Percentiles rank a stretch among this genome's conserved stretches.
phyloP scores from a whole-genome alignment of 257 asterid species.

The Solanum ossicruentum region DNA sequence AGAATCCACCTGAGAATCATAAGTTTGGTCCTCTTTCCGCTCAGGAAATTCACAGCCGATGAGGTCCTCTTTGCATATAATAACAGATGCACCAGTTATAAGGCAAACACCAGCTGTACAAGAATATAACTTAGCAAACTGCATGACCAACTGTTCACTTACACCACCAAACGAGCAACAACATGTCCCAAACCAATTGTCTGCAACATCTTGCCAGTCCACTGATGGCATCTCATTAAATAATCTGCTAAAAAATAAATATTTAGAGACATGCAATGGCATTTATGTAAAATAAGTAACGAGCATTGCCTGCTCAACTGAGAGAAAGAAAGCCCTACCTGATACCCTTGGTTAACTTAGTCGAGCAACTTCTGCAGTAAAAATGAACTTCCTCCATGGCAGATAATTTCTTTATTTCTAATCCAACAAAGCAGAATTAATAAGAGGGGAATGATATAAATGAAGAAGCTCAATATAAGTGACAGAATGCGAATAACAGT shows the following conservation, averaged over 20 bases:
- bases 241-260: conserved; percentile 17
- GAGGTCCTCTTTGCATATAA: conserved; percentile 51
- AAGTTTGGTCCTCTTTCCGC: conserved; percentile 4
- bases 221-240: conserved; percentile 87
- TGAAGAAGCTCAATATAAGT: background rate
- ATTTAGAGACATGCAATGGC: background rate
- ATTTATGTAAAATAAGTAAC: background rate
- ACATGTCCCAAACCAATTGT: conserved; percentile 95
- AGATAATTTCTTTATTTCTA: conserved; percentile 60
- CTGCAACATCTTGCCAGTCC: conserved; percentile 90
- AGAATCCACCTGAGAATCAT: conserved; percentile 9
- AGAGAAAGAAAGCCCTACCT: conserved; percentile 33
- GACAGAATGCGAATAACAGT: background rate
- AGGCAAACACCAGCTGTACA: conserved; percentile 67
- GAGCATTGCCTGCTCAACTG: background rate
- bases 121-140: conserved; percentile 49
- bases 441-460: background rate
- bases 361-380: conserved; percentile 80
- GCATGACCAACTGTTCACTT: conserved; percentile 64
- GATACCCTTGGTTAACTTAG: conserved; percentile 55
- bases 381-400: conserved; percentile 56
- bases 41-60: conserved; percentile 38
- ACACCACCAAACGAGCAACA: conserved; percentile 91
- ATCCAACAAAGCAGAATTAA: conserved; percentile 5
- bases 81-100: conserved; percentile 52